Evolutionary conservation across 2,329 filamentous ascomycete species (phyloP), one percentile per base, ranked within the genome.

Genomic region (Aspergillus pseudoglaucus): DNA sequence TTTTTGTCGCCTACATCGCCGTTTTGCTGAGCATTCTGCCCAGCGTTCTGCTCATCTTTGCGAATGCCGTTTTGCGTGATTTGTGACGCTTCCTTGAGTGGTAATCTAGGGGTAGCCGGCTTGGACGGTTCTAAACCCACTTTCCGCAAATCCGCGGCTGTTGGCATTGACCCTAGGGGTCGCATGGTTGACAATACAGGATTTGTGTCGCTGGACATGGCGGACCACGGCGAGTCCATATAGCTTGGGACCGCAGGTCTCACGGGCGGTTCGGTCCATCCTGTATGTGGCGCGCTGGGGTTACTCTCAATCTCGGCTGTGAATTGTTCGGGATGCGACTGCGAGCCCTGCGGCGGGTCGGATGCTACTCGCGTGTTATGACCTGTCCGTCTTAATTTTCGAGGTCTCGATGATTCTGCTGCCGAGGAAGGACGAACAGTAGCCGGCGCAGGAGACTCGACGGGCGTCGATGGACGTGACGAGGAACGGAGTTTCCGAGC

Each of bases 131-230:
- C 78, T 49, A 76, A 65, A 55, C 77, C 61, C 38, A 47, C 61
- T 51, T 63, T 75, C 52, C 74, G 73, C 70, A 82, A 81, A 55
- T 83, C 74, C 63, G 81, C 78, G 42, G 77, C 70, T 18, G 76
- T 77, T 10, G 90, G 90, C 57, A 83, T 75, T 47, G 83, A 78
- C 37, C 90, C 90, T 47, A 95, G 72, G 22, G 90, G 84, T 46
- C 83, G 84, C 90, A 95, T 95, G 59, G 84, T 84, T 67, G 88
- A 84, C 49, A 94, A 75, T 15, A 94, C 87, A 54, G 87, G 87
- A 65, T 83, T 81, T 43, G 85, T 78, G 59, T 85, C 75, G 40
- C 49, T 57, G 23, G 55, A 63, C 57, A 93, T 78, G 40, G 86
- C 87, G 48, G 78, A 81, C 61, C 61, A 64, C 12, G 62, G 59